Evolutionary conservation across 2,329 filamentous ascomycete genomes (phyloP).

Genomic region (Fusarium goolgardi): DNA sequence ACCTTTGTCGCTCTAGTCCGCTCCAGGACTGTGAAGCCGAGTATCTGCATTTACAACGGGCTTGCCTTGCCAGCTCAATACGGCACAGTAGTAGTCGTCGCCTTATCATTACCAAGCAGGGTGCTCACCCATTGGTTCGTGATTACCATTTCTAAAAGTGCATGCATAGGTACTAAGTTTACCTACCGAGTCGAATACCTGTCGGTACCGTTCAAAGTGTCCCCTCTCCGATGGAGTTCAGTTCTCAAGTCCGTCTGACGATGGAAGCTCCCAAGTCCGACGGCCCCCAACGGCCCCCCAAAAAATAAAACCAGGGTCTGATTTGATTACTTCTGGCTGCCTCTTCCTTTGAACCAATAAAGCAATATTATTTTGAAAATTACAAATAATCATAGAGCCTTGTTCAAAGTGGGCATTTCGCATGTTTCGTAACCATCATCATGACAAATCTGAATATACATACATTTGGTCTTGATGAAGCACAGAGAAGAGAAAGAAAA

Average conservation of each 20-base stretch:
- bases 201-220: neutral
- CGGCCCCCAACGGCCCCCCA: constrained; percentile 41
- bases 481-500: too few species aligned
- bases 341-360: constrained; percentile 20
- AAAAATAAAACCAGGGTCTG: neutral
- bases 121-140: constrained; percentile 28
- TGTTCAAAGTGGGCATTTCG: neutral
- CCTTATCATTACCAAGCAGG: neutral
- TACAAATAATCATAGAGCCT: neutral
- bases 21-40: neutral
- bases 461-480: constrained; percentile 17
- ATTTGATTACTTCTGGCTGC: constrained; percentile 32
- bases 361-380: neutral
- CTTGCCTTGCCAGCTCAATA: neutral
- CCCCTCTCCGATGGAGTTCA: neutral
- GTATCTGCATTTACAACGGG: neutral
- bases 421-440: neutral
- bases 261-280: neutral
- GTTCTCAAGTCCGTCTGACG: too few species aligned
- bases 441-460: neutral
- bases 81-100: constrained; percentile 9
- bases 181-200: neutral
- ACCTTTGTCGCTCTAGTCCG: neutral
- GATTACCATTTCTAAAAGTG: constrained; percentile 6
- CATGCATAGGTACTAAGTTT: neutral